Percentiles rank a stretch among this genome's conserved stretches.
phyloP scores from a whole-genome alignment of 2,329 filamentous ascomycete genomes.

The Exophiala xenobiotica region DNA sequence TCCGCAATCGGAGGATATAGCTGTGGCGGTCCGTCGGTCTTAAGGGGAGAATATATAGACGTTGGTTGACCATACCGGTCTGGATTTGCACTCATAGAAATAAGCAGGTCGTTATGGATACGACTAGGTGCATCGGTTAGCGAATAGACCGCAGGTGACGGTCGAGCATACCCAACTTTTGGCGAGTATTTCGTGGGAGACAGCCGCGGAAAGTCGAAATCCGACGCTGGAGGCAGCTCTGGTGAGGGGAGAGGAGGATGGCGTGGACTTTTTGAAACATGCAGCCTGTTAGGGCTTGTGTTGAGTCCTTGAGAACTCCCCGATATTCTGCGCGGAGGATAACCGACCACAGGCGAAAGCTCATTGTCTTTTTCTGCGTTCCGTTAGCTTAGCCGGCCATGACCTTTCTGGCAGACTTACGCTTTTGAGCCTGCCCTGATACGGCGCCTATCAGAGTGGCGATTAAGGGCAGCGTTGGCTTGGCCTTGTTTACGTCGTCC shows the following conservation, averaged over 20 bases:
- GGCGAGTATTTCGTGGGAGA: slow-evolving; percentile 63
- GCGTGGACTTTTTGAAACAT: slow-evolving; percentile 51
- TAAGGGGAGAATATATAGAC: slow-evolving; percentile 26
- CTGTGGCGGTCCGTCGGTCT: slow-evolving; percentile 26
- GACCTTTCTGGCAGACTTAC: slow-evolving; percentile 14
- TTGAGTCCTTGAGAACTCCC: slow-evolving; percentile 24
- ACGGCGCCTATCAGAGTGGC: slow-evolving; percentile 84
- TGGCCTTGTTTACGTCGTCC: slow-evolving; percentile 57
- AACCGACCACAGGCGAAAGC: slow-evolving; percentile 32
- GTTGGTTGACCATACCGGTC: slow-evolving; percentile 28
- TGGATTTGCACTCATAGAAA: slow-evolving; percentile 49
- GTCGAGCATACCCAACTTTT: no score
- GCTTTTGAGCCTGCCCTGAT: slow-evolving; percentile 46
- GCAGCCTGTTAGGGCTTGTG: slow-evolving; percentile 38
- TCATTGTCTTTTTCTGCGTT: slow-evolving; percentile 30
- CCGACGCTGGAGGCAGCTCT: slow-evolving; percentile 78
- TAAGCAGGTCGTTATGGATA: slow-evolving; percentile 59
- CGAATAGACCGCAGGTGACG: no score
- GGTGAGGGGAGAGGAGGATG: slow-evolving; percentile 77
- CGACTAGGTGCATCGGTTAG: slow-evolving; percentile 53
- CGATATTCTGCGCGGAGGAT: slow-evolving; percentile 29
- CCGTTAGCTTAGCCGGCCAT: slow-evolving; percentile 42
- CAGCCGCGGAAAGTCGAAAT: slow-evolving; percentile 67
- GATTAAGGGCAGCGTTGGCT: slow-evolving; percentile 87
- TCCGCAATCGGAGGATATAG: slow-evolving; percentile 32